Conservation (phyloP, 805 yeast genomes). For the Pichia eremophila region DNA sequence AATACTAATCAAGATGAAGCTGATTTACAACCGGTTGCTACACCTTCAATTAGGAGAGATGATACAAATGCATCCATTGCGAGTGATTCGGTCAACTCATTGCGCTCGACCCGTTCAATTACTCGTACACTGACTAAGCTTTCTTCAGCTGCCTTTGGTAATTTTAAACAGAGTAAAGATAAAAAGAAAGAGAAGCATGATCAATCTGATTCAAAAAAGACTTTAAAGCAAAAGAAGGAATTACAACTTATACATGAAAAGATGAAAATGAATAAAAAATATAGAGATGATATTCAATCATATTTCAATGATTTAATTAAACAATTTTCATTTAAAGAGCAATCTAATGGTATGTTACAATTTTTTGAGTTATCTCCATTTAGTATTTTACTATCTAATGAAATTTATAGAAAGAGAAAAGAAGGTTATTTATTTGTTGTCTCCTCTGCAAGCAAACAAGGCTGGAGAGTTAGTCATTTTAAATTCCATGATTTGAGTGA, state of each 20-base stretch:
- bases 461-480: slow-evolving; percentile 93
- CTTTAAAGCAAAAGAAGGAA: slow-evolving; percentile 3
- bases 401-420: slow-evolving; percentile 73
- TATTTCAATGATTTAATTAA: slow-evolving; percentile 58
- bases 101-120: slow-evolving; percentile 1
- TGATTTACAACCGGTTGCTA: not conserved
- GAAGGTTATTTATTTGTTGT: slow-evolving; percentile 80
- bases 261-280: slow-evolving; percentile 21
- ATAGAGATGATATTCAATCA: slow-evolving; percentile 43
- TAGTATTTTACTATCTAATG: slow-evolving; percentile 74
- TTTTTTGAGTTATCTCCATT: slow-evolving; percentile 88
- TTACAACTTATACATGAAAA: slow-evolving; percentile 7
- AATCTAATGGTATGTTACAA: slow-evolving; percentile 72
- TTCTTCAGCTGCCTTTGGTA: not conserved
- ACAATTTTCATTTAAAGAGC: slow-evolving; percentile 61
- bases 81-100: not conserved
- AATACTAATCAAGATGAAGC: not conserved
- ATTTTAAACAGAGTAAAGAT: not conserved
- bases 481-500: slow-evolving; percentile 68
- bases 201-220: not conserved
- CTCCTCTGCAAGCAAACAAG: slow-evolving; percentile 78
- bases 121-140: not conserved
- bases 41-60: not conserved
- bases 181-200: slow-evolving; percentile 6
- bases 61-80: not conserved